A percentile compares a stretch with the other conserved stretches of the same genome.
Conservation (phyloP, 768 basidiomycete species). For the Mycena capillaripes region DNA sequence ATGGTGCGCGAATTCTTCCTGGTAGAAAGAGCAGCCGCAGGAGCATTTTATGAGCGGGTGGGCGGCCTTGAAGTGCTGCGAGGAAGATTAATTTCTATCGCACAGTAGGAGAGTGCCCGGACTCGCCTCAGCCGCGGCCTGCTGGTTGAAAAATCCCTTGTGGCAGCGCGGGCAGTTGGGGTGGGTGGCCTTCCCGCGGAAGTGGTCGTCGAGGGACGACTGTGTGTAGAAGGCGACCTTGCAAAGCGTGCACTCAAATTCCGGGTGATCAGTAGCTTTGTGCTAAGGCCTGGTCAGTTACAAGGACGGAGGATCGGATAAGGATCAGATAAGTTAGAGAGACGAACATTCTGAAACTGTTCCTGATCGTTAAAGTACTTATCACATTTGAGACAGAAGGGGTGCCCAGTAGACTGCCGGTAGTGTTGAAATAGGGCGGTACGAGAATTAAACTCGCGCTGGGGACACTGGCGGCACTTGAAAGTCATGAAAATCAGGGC, state of each 20-base stretch:
- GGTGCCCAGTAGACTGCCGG: neutral
- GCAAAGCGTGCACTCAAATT: neutral
- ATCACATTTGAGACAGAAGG: constrained; percentile 1
- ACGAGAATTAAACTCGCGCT: neutral
- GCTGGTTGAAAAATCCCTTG: constrained; percentile 55
- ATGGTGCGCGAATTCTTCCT: constrained; percentile 55
- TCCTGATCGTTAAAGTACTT: neutral
- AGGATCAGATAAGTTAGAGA: neutral
- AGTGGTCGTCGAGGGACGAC: constrained; percentile 60
- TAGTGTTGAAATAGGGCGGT: neutral
- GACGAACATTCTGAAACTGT: neutral
- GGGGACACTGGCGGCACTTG: neutral
- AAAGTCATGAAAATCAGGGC: neutral
- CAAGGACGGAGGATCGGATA: neutral
- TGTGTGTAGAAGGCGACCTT: constrained; percentile 44
- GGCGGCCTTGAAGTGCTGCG: constrained; percentile 6
- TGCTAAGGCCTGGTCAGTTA: constrained; percentile 4
- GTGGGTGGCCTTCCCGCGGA: constrained; percentile 58
- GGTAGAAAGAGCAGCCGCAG: constrained; percentile 38
- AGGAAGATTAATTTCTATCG: neutral
- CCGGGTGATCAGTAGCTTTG: neutral
- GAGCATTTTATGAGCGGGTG: constrained; percentile 2
- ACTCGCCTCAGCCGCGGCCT: constrained; percentile 50
- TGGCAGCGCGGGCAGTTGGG: constrained; percentile 63
- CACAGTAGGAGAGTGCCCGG: neutral